phyloP scores from a whole-genome alignment of 306 rosid genomes.

The Senna tora region DNA sequence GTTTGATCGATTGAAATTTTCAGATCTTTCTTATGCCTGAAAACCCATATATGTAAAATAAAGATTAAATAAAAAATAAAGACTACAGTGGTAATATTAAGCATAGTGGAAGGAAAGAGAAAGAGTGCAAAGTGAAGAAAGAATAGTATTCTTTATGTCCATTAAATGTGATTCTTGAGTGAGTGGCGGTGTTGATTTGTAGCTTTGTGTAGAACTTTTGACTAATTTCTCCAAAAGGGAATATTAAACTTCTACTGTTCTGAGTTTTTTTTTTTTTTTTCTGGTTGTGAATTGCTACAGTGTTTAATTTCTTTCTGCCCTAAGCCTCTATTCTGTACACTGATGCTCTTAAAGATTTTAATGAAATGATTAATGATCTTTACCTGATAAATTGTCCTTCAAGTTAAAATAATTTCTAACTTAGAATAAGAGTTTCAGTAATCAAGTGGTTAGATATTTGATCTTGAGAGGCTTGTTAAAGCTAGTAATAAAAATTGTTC shows the following conservation, averaged over 20 bases:
- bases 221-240: slow-evolving; percentile 42
- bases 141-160: slow-evolving; percentile 38
- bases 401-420: slow-evolving; percentile 5
- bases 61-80: not conserved
- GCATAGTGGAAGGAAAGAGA: slow-evolving; percentile 42
- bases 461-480: not conserved
- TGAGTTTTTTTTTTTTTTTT: slow-evolving; percentile 25
- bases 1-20: slow-evolving; percentile 28
- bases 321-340: slow-evolving; percentile 15
- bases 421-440: not conserved
- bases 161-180: slow-evolving; percentile 40
- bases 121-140: slow-evolving; percentile 25
- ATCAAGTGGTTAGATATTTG: not conserved
- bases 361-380: not conserved
- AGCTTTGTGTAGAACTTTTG: slow-evolving; percentile 43
- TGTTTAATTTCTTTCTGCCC: slow-evolving; percentile 29
- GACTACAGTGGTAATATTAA: slow-evolving; percentile 27
- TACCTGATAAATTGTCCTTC: not conserved
- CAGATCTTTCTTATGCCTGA: slow-evolving; percentile 35
- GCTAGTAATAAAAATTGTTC: not conserved
- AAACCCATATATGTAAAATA: not conserved
- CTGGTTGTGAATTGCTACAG: slow-evolving; percentile 26
- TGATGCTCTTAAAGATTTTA: not conserved
- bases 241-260: slow-evolving; percentile 44
- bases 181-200: slow-evolving; percentile 43